Base-by-base conservation (phyloP, 805 yeast species). In the Nematodospora valgi region DNA sequence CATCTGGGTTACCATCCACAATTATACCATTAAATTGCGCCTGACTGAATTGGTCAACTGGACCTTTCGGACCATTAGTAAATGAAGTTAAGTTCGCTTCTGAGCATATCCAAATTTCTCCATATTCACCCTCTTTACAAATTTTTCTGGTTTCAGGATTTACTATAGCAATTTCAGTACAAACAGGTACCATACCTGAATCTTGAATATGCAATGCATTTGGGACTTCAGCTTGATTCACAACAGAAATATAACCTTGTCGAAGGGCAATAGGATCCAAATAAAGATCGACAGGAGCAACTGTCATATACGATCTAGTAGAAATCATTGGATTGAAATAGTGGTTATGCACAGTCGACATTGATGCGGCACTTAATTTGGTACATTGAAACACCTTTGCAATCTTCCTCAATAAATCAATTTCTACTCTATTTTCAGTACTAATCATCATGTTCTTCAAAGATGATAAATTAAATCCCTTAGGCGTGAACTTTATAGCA, bases 41-140 rank as follows among this genome's bases (percentile, higher is more conserved):
- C 22, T 50, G 51, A 14, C 66, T 65, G 44, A 80, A 76, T 9
- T 63, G 58, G 42, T 80, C 84, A 7, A 70, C 64, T 1, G 69
- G 70, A 1, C 77, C 67, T 19, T 68, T 66, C 0, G 72, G 72
- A 3, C 78, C 78, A 34, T 74, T 68, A 25, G 77, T 74, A 53
- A 78, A 81, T 5, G 77, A 75, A 9, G 68, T 56, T 19, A 79
- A 82, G 47, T 83, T 88, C 1, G 91, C 95, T 44, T 87, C 95
- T 1, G 95, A 84, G 44, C 85, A 77, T 2, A 91, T 94, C 98
- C 98, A 93, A 25, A 93, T 87, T 60, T 93, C 99, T 22, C 99
- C 99, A 56, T 78, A 80, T 57, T 93, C 98, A 6, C 98, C 97
- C 34, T 80, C 81, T 39, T 74, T 77, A 53, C 98, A 91, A 9